Conservation (phyloP, 257 asterid species). For the Dorcoceras hygrometricum region DNA sequence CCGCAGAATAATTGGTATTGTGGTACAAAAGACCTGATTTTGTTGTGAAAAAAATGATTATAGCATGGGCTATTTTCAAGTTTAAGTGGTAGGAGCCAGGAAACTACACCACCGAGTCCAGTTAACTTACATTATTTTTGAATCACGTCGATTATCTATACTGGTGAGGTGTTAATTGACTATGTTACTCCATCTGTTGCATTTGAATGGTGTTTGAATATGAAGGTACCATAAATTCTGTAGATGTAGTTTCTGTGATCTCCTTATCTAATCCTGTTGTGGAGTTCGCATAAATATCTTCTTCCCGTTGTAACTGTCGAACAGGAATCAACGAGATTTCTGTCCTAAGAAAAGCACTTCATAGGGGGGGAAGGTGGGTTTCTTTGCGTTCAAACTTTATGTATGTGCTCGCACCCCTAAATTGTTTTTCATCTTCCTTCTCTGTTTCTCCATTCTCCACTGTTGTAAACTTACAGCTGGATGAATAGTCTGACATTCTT, state of each 20-base stretch:
- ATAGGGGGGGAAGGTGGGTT: constrained; percentile 85
- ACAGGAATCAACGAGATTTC: constrained; percentile 89
- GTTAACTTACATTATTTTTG: background rate
- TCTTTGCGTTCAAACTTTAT: background rate
- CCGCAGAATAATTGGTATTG: constrained; percentile 15
- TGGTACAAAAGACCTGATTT: constrained; percentile 8
- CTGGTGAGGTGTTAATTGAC: constrained; percentile 1
- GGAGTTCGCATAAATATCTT: constrained; percentile 6
- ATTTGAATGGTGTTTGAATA: background rate
- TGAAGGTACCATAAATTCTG: background rate
- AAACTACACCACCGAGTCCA: background rate
- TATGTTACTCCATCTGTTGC: background rate
- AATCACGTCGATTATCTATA: constrained; percentile 9
- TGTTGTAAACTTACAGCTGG: constrained; percentile 12
- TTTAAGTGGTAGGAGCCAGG: constrained; percentile 23
- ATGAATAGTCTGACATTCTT: background rate
- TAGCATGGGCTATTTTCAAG: background rate
- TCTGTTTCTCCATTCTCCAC: background rate
- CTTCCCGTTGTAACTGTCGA: background rate
- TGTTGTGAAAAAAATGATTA: constrained; percentile 5
- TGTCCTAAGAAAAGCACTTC: constrained; percentile 96
- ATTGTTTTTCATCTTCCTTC: background rate
- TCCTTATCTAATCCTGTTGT: constrained; percentile 8
- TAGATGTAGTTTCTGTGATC: background rate
- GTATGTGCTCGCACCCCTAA: background rate